Percentiles rank a stretch among this genome's conserved stretches.
phyloP scores from a whole-genome alignment of 768 basidiomycete species.

The Cubamyces sp. region DNA sequence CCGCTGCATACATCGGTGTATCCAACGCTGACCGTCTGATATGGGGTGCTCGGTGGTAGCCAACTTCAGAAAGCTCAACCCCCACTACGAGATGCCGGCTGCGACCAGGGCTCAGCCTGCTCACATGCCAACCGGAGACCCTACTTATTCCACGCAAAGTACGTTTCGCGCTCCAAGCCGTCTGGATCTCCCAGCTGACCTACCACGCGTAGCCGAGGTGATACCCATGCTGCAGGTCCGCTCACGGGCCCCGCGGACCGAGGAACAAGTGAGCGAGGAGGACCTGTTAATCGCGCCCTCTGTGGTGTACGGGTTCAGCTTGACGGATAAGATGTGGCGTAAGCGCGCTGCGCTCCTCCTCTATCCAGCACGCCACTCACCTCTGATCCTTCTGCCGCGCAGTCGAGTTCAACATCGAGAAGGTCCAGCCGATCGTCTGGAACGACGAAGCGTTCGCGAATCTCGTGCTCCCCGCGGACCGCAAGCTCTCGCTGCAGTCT shows the following conservation, averaged over 20 bases:
- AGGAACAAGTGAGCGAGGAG: constrained; percentile 39
- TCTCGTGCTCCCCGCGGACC: constrained; percentile 35
- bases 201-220: not conserved
- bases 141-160: too few species aligned
- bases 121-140: too few species aligned
- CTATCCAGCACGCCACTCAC: not conserved
- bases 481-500: constrained; percentile 36
- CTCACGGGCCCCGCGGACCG: not conserved
- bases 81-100: too few species aligned
- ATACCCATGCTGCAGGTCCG: constrained; percentile 20
- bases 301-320: constrained; percentile 62
- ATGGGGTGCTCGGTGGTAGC: not conserved
- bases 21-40: too few species aligned
- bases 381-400: not conserved
- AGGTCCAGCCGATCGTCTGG: constrained; percentile 51
- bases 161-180: not conserved
- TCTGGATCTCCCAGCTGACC: too few species aligned
- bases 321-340: constrained; percentile 59
- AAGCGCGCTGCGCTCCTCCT: not conserved
- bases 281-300: constrained; percentile 58
- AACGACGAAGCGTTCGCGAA: constrained; percentile 38
- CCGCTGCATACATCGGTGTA: too few species aligned
- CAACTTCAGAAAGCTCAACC: too few species aligned
- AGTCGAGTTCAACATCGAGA: constrained; percentile 67
- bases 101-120: too few species aligned